A percentile compares a stretch with the other conserved stretches of the same genome.
These are phyloP conservation scores for Paradendryphiella salina DNA, from an alignment of 2,329 filamentous ascomycete genomes.

Conservation along the genomic window DNA sequence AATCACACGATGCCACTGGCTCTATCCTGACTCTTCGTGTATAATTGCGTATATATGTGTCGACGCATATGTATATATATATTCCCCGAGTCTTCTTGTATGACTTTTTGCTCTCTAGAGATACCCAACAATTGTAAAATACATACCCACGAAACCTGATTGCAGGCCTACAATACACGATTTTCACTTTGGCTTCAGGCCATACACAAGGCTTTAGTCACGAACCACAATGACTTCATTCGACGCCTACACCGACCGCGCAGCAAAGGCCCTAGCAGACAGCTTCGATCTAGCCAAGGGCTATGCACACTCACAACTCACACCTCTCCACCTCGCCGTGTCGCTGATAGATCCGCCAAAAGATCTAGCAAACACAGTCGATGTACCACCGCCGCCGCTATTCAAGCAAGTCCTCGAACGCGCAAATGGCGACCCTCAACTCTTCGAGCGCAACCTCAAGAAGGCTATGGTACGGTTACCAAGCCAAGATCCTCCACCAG, in stretches of 20 bases:
- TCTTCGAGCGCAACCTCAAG: constrained; percentile 86
- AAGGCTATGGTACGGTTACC: constrained; percentile 88
- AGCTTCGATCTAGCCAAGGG: constrained; percentile 85
- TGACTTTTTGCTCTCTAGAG: constrained; percentile 9
- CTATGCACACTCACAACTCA: constrained; percentile 87
- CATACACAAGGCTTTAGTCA: constrained; percentile 27
- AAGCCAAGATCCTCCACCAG: constrained; percentile 92
- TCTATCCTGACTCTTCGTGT: constrained; percentile 24
- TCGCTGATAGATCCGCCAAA: constrained; percentile 75
- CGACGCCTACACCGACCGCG: constrained; percentile 93
- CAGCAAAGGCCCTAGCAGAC: constrained; percentile 85
- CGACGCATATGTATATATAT: constrained; percentile 40
- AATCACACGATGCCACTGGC: constrained; percentile 33
- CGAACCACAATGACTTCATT: constrained; percentile 66
- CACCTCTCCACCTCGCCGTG: constrained; percentile 86
- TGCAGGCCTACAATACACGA: constrained; percentile 16
- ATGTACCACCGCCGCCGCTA: constrained; percentile 68
- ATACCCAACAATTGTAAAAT: constrained; percentile 19
- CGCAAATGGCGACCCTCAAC: constrained; percentile 88
- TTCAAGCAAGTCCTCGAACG: constrained; percentile 94
- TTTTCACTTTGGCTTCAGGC: constrained; percentile 21
- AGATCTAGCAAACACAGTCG: constrained; percentile 70
- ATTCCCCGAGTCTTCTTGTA: constrained; percentile 15
- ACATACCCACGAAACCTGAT: constrained; percentile 17
- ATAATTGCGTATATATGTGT: constrained; percentile 8